Percentiles rank a stretch among this genome's conserved stretches.
These are phyloP conservation scores for Vicia villosa DNA, from an alignment of 306 rosid genomes.

Conservation along the genomic window DNA sequence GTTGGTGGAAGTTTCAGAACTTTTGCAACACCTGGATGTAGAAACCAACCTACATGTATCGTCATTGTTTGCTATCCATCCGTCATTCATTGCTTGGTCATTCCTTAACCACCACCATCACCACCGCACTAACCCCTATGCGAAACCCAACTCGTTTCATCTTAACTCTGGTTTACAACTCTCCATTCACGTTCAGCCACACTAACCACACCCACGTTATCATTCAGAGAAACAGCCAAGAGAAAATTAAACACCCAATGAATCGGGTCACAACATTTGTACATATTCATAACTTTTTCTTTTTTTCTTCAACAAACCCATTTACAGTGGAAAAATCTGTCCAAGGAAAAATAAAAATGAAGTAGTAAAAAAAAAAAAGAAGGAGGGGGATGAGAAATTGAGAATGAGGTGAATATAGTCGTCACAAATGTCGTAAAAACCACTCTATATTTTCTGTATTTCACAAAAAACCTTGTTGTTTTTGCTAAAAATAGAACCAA, in stretches of 20 bases:
- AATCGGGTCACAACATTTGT: slow-evolving; percentile 63
- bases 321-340: slow-evolving; percentile 44
- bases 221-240: slow-evolving; percentile 34
- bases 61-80: slow-evolving; percentile 48
- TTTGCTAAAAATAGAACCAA: slow-evolving; percentile 61
- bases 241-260: slow-evolving; percentile 27
- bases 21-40: slow-evolving; percentile 70
- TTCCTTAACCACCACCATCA: slow-evolving; percentile 51
- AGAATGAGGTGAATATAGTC: slow-evolving; percentile 55
- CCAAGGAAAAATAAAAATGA: background rate
- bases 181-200: slow-evolving; percentile 46
- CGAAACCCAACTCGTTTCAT: slow-evolving; percentile 32
- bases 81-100: slow-evolving; percentile 62
- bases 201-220: slow-evolving; percentile 19
- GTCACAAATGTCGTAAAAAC: slow-evolving; percentile 77
- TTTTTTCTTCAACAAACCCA: slow-evolving; percentile 24
- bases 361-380: slow-evolving; percentile 36
- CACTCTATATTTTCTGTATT: background rate
- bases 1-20: slow-evolving; percentile 57
- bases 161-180: slow-evolving; percentile 47
- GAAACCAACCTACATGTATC: slow-evolving; percentile 38
- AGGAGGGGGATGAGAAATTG: slow-evolving; percentile 22
- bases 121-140: slow-evolving; percentile 42
- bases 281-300: background rate
- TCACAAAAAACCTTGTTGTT: slow-evolving; percentile 33